Percentiles rank a stretch among this genome's conserved stretches.
phyloP scores from a whole-genome alignment of 371 early-diverging fungal species.

The Mortierella sp. region DNA sequence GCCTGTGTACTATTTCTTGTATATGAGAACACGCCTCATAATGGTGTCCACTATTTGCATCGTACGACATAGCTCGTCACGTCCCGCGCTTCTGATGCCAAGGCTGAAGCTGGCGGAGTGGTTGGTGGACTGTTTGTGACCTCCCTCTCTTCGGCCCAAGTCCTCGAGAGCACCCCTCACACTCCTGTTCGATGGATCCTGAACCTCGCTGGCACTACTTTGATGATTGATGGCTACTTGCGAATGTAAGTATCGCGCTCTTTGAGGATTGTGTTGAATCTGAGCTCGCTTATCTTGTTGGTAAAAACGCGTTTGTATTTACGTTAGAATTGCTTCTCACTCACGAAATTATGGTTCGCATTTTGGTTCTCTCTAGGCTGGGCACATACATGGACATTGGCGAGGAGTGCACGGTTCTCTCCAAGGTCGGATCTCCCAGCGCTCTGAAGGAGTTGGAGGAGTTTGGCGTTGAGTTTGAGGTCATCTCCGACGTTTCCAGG shows the following conservation, averaged over 20 bases:
- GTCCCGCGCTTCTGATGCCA: conserved; percentile 13
- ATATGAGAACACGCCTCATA: background rate
- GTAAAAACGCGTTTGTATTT: background rate
- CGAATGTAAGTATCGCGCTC: conserved; percentile 24
- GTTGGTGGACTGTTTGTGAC: conserved; percentile 32
- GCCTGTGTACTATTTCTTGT: background rate
- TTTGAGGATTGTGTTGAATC: background rate
- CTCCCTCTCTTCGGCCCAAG: background rate
- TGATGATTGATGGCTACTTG: conserved; percentile 24
- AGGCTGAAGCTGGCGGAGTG: background rate
- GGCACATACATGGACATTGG: conserved; percentile 42
- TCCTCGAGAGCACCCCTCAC: conserved; percentile 14
- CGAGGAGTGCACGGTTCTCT: conserved; percentile 28
- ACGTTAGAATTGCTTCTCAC: background rate
- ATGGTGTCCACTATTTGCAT: background rate
- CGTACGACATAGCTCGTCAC: background rate
- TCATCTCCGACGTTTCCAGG: background rate
- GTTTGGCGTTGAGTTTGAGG: conserved; percentile 19
- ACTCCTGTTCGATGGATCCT: conserved; percentile 27
- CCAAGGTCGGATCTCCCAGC: conserved; percentile 11
- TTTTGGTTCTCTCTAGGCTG: conserved; percentile 15
- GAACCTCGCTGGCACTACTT: conserved; percentile 13
- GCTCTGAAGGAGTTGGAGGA: conserved; percentile 20
- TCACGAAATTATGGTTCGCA: background rate
- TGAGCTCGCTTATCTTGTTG: background rate